Evolutionary conservation across 305 asterid genomes (phyloP).

Genomic region (Fraxinus angustifolia): DNA sequence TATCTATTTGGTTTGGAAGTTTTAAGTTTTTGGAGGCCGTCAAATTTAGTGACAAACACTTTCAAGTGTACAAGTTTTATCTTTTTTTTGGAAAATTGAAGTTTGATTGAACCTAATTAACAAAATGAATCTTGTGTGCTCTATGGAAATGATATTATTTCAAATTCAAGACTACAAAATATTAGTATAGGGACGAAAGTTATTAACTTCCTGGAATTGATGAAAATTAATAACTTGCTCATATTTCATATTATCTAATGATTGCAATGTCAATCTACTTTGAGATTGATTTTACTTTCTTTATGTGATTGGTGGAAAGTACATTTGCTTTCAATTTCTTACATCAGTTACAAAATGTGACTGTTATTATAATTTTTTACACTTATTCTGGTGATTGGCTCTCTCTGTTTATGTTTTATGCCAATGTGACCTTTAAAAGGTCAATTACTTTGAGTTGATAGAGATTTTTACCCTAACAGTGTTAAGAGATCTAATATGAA

Average conservation of each 20-base stretch:
- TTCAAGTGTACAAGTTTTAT: not conserved
- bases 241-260: not conserved
- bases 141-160: not conserved
- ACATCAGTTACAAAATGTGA: not conserved
- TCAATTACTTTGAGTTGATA: not conserved
- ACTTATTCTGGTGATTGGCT: not conserved
- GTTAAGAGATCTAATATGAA: not conserved
- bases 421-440: not conserved
- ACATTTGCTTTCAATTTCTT: not conserved
- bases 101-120: not conserved
- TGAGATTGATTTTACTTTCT: not conserved
- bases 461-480: not conserved
- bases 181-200: not conserved
- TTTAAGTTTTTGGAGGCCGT: not conserved
- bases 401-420: not conserved
- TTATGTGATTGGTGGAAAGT: not conserved
- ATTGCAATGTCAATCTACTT: not conserved
- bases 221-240: not conserved
- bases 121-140: not conserved
- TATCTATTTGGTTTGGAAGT: not conserved
- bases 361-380: not conserved
- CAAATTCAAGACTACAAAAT: not conserved
- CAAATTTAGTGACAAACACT: not conserved
- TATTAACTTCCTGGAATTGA: not conserved
- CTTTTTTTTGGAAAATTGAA: not conserved